These are phyloP conservation scores for Talaromyces trachyspermus DNA, from an alignment of 495 filamentous ascomycete species.

Conservation along the genomic window DNA sequence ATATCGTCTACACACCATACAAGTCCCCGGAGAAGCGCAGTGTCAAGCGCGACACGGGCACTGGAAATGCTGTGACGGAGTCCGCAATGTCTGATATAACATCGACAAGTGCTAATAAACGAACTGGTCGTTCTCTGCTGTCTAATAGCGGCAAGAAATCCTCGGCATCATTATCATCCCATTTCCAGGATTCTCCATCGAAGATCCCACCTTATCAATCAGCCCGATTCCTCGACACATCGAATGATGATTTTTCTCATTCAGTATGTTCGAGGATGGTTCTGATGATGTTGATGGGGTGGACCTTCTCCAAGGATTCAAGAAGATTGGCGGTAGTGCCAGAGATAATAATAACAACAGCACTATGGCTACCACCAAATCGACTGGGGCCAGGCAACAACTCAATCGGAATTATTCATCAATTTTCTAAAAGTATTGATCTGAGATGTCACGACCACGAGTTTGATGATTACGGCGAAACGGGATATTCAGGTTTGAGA, in stretches of 20 bases:
- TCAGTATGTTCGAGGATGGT: conserved; percentile 54
- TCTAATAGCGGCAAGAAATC: conserved; percentile 22
- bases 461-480: neutral
- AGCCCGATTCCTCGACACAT: conserved; percentile 46
- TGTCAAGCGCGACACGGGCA: conserved; percentile 52
- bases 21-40: conserved; percentile 75
- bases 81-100: conserved; percentile 64
- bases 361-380: conserved; percentile 21
- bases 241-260: conserved; percentile 57
- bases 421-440: conserved; percentile 1
- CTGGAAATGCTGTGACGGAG: conserved; percentile 35
- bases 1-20: conserved; percentile 43
- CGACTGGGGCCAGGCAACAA: conserved; percentile 27
- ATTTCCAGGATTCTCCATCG: conserved; percentile 41
- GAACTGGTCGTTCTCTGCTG: conserved; percentile 28
- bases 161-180: conserved; percentile 8
- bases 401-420: conserved; percentile 18
- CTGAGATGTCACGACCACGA: neutral
- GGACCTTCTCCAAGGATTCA: conserved; percentile 83
- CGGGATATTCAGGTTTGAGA: neutral
- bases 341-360: conserved; percentile 17
- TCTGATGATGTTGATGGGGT: conserved; percentile 58
- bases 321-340: conserved; percentile 65
- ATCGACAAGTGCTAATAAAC: conserved; percentile 40
- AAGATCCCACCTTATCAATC: conserved; percentile 38